A percentile compares a stretch with the other conserved stretches of the same genome.
These are phyloP conservation scores for Tolypocladium capitatum DNA, from an alignment of 2,329 filamentous ascomycete species.

Conservation along the genomic window DNA sequence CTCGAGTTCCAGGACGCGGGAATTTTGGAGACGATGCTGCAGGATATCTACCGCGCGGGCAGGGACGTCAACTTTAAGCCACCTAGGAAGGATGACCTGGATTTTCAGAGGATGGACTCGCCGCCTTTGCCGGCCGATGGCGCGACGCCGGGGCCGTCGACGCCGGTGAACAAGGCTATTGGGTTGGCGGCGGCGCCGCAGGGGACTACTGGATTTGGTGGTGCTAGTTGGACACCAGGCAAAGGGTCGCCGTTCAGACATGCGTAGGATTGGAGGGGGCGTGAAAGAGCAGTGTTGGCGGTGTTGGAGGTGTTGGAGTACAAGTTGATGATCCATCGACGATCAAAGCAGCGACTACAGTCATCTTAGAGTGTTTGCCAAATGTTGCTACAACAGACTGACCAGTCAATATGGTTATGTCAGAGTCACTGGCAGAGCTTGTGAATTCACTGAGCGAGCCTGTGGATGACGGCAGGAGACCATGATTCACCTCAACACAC, in stretches of 20 bases:
- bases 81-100: constrained; percentile 31
- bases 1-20: constrained; percentile 80
- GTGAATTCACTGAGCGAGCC: too few species aligned
- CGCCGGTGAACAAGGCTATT: constrained; percentile 29
- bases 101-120: constrained; percentile 36
- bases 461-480: too few species aligned
- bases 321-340: too few species aligned
- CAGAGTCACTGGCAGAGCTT: too few species aligned
- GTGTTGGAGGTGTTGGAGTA: too few species aligned
- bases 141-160: constrained; percentile 26
- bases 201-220: constrained; percentile 22
- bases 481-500: too few species aligned
- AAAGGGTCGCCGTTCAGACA: constrained; percentile 26
- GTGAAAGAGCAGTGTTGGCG: too few species aligned
- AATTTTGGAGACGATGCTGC: constrained; percentile 67
- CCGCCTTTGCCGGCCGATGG: constrained; percentile 32
- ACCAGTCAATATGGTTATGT: too few species aligned
- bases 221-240: constrained; percentile 31
- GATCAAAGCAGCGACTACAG: too few species aligned
- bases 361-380: too few species aligned
- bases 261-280: neutral
- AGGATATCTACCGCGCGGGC: constrained; percentile 61
- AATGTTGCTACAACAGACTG: too few species aligned
- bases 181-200: constrained; percentile 15
- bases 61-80: constrained; percentile 37